Evolutionary conservation across 1,284 basidiomycete genomes (phyloP).

Genomic region (Fomitopsis schrenkii): DNA sequence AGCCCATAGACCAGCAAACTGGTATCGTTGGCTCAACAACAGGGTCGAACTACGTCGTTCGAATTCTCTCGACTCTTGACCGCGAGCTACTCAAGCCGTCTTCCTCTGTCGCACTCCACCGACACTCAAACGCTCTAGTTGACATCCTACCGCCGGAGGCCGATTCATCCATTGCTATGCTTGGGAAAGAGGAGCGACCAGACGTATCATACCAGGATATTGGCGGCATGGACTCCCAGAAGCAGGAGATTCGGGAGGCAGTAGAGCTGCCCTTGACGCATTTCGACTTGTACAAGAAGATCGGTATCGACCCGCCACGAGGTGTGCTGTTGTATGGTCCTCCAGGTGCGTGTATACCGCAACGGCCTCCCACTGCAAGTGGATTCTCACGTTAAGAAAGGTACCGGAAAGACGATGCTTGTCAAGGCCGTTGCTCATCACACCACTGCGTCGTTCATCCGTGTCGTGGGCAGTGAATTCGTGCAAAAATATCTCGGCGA

Average conservation of each 20-base stretch:
- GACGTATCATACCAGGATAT: constrained; percentile 90
- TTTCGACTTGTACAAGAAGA: constrained; percentile 98
- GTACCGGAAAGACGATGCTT: constrained; percentile 99
- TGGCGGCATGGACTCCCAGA: constrained; percentile 97
- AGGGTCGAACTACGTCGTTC: constrained; percentile 97
- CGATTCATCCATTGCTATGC: constrained; percentile 95
- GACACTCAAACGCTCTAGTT: constrained; percentile 98
- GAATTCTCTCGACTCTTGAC: constrained; percentile 96
- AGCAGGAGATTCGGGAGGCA: constrained; percentile 98
- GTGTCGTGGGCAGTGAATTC: constrained; percentile 97
- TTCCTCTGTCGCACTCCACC: constrained; percentile 94
- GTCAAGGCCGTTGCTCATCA: constrained; percentile 99
- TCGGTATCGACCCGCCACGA: constrained; percentile 97
- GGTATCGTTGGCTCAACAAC: constrained; percentile 98
- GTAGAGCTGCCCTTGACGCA: constrained; percentile 98
- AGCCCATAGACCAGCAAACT: constrained; percentile 97
- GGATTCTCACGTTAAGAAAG: constrained; percentile 35
- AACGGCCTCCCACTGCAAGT: neutral
- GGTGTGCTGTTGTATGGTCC: constrained; percentile 94
- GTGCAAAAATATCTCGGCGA: constrained; percentile 99
- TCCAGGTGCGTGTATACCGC: constrained; percentile 53
- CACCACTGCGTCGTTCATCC: constrained; percentile 96
- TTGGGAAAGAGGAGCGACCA: constrained; percentile 90
- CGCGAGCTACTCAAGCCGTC: constrained; percentile 97
- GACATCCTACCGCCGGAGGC: constrained; percentile 99